Evolutionary conservation across 805 yeast species (phyloP).

Genomic region (Monosporozyma solicola): DNA sequence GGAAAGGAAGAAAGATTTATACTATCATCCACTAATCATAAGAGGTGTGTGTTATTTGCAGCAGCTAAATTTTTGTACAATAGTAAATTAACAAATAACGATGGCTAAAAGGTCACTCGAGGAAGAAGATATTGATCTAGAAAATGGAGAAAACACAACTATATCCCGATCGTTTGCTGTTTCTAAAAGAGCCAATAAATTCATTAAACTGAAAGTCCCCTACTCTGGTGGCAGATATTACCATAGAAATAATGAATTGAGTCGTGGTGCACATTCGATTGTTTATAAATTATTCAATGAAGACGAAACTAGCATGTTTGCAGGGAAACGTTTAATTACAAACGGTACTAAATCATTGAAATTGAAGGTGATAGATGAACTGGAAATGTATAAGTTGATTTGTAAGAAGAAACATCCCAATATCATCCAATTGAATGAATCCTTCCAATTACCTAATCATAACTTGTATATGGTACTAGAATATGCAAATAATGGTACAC

Average conservation of each 20-base stretch:
- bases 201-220: conserved; percentile 1
- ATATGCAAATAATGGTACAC: conserved; percentile 1
- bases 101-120: neutral
- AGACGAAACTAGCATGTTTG: conserved; percentile 71
- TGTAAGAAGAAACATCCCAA: conserved; percentile 36
- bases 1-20: neutral
- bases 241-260: conserved; percentile 2
- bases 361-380: conserved; percentile 71
- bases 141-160: neutral
- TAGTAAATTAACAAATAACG: neutral
- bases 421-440: conserved; percentile 1
- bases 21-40: neutral
- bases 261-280: conserved; percentile 5
- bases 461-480: conserved; percentile 1
- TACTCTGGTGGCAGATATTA: neutral
- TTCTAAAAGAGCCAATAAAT: conserved; percentile 1
- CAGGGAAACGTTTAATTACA: conserved; percentile 96
- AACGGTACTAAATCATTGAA: conserved; percentile 82
- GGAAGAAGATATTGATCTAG: conserved; percentile 1
- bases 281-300: conserved; percentile 30
- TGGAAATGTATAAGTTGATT: conserved; percentile 84
- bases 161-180: neutral
- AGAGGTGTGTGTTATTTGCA: too few relatives aligned
- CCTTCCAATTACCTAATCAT: neutral
- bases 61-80: too few relatives aligned